Evolutionary conservation across 495 filamentous ascomycete genomes (phyloP).

Genomic region (Aspergillus indologenus): DNA sequence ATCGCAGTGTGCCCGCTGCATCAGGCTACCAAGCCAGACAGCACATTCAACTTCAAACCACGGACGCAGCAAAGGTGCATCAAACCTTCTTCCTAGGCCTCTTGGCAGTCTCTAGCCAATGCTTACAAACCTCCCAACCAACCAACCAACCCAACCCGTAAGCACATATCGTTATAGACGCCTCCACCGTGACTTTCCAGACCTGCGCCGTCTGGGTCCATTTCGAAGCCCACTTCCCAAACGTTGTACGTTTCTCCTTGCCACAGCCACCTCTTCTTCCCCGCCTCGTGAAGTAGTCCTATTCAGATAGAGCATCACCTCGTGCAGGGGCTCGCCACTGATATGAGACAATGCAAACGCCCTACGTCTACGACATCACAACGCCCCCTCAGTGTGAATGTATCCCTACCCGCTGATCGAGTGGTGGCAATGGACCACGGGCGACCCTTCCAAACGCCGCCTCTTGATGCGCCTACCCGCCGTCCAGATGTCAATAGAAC

Average conservation of each 20-base stretch:
- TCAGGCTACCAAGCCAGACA: neutral
- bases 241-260: neutral
- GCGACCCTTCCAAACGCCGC: neutral
- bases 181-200: neutral
- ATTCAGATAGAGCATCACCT: neutral
- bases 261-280: constrained; percentile 1
- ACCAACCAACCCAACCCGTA: neutral
- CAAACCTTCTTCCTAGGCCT: neutral
- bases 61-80: neutral
- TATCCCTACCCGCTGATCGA: neutral
- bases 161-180: neutral
- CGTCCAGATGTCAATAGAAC: neutral
- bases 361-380: neutral
- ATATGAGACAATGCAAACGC: neutral
- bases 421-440: neutral
- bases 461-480: neutral
- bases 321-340: neutral
- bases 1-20: neutral
- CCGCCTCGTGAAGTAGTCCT: neutral
- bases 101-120: neutral
- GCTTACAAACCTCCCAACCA: neutral
- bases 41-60: neutral
- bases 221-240: neutral
- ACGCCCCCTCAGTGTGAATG: neutral
- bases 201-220: neutral